Percentiles rank a stretch among this genome's conserved stretches.
phyloP scores from a whole-genome alignment of 257 asterid genomes.

The Solanum chmielewskii region DNA sequence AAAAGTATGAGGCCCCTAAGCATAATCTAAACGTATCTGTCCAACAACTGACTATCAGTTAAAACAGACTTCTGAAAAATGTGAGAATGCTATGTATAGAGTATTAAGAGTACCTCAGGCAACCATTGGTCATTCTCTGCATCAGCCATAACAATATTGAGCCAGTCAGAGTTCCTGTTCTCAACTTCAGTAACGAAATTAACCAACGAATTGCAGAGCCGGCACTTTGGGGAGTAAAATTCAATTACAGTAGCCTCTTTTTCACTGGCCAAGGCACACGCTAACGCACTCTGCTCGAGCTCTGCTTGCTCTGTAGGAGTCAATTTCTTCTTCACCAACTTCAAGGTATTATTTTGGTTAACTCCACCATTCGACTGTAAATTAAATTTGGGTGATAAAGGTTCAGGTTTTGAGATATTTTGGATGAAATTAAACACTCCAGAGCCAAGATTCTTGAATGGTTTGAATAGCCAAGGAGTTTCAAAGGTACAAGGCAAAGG shows the following conservation, averaged over 20 bases:
- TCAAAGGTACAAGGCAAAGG: conserved; percentile 41
- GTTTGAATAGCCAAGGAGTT: conserved; percentile 64
- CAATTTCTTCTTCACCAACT: conserved; percentile 11
- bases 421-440: conserved; percentile 34
- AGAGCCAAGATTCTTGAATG: conserved; percentile 31
- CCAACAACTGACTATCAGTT: background rate
- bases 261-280: conserved; percentile 51
- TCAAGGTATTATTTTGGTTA: background rate
- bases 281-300: conserved; percentile 71
- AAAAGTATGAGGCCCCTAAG: background rate
- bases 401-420: conserved; percentile 12
- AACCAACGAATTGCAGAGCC: conserved; percentile 65
- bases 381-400: background rate
- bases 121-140: conserved; percentile 70
- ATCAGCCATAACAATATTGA: conserved; percentile 68
- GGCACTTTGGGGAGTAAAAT: conserved; percentile 79
- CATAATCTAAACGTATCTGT: background rate
- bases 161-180: conserved; percentile 59
- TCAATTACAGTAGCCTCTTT: conserved; percentile 69
- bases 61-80: background rate
- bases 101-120: conserved; percentile 51
- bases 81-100: background rate
- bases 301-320: conserved; percentile 51
- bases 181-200: conserved; percentile 55
- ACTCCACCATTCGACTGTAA: background rate